phyloP scores from a whole-genome alignment of 768 basidiomycete genomes.

The Pleurotus cornucopiae region DNA sequence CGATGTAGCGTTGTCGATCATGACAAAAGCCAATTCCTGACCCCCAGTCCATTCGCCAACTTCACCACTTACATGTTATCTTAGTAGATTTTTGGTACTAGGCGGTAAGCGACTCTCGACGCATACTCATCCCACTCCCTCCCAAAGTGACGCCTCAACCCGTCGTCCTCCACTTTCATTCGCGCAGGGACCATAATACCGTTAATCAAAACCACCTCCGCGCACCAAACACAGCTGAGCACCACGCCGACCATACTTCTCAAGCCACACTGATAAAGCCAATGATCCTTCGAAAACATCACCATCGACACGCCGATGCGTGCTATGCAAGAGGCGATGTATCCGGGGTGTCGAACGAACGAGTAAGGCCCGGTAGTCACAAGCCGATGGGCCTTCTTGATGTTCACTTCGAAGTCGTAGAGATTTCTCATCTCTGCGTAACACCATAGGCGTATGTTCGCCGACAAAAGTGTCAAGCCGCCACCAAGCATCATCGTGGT shows the following conservation, averaged over 20 bases:
- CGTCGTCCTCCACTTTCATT: constrained; percentile 6
- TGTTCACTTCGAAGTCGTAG: not conserved
- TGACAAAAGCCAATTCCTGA: too few species aligned
- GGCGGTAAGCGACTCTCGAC: constrained; percentile 1
- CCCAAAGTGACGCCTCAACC: not conserved
- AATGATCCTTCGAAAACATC: not conserved
- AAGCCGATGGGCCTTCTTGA: not conserved
- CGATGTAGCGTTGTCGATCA: too few species aligned
- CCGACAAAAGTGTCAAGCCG: not conserved
- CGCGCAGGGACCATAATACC: not conserved
- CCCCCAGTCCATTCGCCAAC: too few species aligned
- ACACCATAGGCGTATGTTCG: constrained; percentile 5
- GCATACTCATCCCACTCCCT: constrained; percentile 5
- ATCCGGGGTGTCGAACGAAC: not conserved
- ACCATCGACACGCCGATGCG: not conserved
- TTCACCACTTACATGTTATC: too few species aligned
- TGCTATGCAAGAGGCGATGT: not conserved
- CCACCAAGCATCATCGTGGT: too few species aligned
- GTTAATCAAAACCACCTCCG: not conserved
- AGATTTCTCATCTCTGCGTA: not conserved
- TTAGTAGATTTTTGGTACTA: not conserved
- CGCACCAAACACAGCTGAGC: not conserved
- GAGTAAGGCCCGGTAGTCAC: not conserved
- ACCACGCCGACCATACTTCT: not conserved
- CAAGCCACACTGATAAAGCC: not conserved